Evolutionary conservation across 768 basidiomycete species (phyloP).

Genomic region (Serendipita sp.): DNA sequence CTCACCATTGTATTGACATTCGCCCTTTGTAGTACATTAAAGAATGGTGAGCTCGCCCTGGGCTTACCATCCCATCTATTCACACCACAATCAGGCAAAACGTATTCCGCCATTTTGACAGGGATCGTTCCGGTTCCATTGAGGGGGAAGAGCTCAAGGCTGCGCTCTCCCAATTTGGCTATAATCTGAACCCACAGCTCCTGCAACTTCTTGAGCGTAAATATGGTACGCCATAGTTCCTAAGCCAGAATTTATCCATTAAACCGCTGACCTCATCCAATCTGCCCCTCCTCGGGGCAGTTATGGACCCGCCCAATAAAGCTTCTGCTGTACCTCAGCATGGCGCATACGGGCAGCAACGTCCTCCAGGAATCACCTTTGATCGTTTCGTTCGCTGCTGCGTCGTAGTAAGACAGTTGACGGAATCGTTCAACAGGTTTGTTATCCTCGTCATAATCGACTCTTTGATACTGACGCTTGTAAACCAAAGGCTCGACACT

Average conservation of each 20-base stretch:
- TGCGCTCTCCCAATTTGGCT: constrained; percentile 25
- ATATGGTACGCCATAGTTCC: constrained; percentile 38
- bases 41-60: constrained; percentile 12
- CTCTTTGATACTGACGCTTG: not conserved
- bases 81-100: not conserved
- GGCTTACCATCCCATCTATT: not conserved
- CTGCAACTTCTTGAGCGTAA: constrained; percentile 55
- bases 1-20: too few relatives aligned
- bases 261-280: not conserved
- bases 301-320: constrained; percentile 29
- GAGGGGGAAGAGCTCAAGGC: constrained; percentile 48
- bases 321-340: constrained; percentile 24
- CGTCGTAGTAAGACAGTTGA: constrained; percentile 63
- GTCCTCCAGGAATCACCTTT: constrained; percentile 52
- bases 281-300: not conserved
- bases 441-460: not conserved
- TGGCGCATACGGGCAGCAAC: constrained; percentile 14
- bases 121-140: constrained; percentile 62
- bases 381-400: constrained; percentile 80
- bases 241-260: not conserved
- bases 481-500: constrained; percentile 30
- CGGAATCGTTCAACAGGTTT: constrained; percentile 41
- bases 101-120: constrained; percentile 12
- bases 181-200: constrained; percentile 49
- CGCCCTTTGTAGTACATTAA: constrained; percentile 9